A percentile compares a stretch with the other conserved stretches of the same genome.
Conservation (phyloP, 805 yeast genomes). For the Saturnispora halmiae region DNA sequence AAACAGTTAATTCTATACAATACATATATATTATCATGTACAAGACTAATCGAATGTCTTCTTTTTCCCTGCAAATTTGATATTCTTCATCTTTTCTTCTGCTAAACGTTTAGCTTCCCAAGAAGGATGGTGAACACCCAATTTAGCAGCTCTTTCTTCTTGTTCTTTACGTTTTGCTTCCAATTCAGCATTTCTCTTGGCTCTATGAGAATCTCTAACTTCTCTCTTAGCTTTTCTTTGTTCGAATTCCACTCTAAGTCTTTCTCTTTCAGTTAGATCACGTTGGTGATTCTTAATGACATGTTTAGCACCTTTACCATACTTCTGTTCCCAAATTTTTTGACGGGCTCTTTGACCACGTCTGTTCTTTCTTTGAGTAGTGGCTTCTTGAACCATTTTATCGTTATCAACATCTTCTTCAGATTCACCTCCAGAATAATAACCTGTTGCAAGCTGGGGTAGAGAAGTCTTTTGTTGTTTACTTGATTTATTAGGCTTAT, state of each 20-base stretch:
- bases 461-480: slow-evolving; percentile 30
- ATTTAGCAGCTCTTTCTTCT: slow-evolving; percentile 10
- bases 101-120: slow-evolving; percentile 87
- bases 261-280: slow-evolving; percentile 45
- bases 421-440: slow-evolving; percentile 69
- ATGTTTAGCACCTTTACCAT: slow-evolving; percentile 77
- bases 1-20: too few species aligned
- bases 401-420: slow-evolving; percentile 44
- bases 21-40: too few species aligned
- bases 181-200: slow-evolving; percentile 13
- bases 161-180: slow-evolving; percentile 14
- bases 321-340: slow-evolving; percentile 91
- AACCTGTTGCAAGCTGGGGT: slow-evolving; percentile 73
- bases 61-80: slow-evolving; percentile 78
- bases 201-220: slow-evolving; percentile 32
- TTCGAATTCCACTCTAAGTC: slow-evolving; percentile 57
- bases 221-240: slow-evolving; percentile 63
- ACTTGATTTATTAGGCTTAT: slow-evolving; percentile 17
- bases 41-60: slow-evolving; percentile 64
- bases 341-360: slow-evolving; percentile 97
- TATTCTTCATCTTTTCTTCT: slow-evolving; percentile 55
- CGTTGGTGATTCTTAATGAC: slow-evolving; percentile 56
- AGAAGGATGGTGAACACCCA: slow-evolving; percentile 69
- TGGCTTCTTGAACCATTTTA: slow-evolving; percentile 41
- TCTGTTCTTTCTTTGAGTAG: slow-evolving; percentile 64